Percentiles rank a stretch among this genome's conserved stretches.
Conservation (phyloP, 768 basidiomycete species). For the Imleria badia region DNA sequence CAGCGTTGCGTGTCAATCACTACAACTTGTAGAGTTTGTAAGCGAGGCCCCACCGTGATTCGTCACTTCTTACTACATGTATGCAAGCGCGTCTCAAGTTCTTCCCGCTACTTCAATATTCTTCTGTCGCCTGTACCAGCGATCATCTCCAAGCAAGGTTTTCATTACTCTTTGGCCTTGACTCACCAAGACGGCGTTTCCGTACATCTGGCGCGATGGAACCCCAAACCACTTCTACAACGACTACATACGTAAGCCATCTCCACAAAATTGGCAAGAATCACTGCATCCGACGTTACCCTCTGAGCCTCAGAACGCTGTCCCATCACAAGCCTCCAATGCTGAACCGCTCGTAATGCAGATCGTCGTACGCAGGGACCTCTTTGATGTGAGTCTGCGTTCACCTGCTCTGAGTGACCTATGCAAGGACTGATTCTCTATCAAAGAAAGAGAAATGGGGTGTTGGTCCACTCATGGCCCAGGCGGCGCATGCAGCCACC, state of each 20-base stretch:
- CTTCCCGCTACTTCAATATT: slow-evolving; percentile 10
- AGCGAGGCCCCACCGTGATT: too few species aligned
- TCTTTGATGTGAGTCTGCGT: slow-evolving; percentile 38
- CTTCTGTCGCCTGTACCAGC: neutral
- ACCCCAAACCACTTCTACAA: neutral
- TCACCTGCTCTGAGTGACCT: neutral
- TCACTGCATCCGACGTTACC: neutral
- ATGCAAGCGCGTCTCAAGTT: neutral
- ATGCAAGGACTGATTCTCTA: neutral
- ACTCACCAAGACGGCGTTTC: neutral
- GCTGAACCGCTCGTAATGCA: slow-evolving; percentile 40
- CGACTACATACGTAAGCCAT: neutral
- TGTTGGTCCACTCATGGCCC: slow-evolving; percentile 44
- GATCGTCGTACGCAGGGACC: slow-evolving; percentile 42
- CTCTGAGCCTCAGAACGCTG: neutral
- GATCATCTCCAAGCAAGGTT: neutral
- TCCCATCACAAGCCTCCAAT: neutral
- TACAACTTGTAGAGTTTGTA: too few species aligned
- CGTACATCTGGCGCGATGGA: slow-evolving; percentile 3
- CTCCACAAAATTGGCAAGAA: neutral
- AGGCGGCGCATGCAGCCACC: slow-evolving; percentile 43
- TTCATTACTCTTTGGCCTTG: neutral
- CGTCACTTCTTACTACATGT: too few species aligned
- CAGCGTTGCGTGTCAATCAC: too few species aligned
- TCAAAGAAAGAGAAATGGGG: slow-evolving; percentile 44